phyloP scores from a whole-genome alignment of 768 basidiomycete genomes.

The Boletus subparvulus region DNA sequence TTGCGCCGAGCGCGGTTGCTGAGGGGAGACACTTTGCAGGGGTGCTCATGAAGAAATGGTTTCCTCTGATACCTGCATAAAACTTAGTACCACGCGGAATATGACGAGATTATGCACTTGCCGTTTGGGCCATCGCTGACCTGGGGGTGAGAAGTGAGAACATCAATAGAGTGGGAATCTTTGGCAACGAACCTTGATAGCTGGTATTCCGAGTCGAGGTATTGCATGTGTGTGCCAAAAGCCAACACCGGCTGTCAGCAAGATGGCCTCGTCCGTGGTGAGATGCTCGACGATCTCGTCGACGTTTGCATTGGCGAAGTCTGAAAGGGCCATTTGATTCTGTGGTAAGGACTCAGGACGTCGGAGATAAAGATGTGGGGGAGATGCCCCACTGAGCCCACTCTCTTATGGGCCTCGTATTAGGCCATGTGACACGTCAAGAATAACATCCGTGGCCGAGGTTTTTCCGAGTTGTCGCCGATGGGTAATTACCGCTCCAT shows the following conservation, averaged over 20 bases:
- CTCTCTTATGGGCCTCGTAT: slow-evolving; percentile 6
- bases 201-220: slow-evolving; percentile 66
- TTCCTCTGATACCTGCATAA: slow-evolving; percentile 53
- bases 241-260: slow-evolving; percentile 69
- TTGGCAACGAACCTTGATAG: slow-evolving; percentile 52
- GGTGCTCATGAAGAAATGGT: slow-evolving; percentile 78
- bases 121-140: slow-evolving; percentile 84
- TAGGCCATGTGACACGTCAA: slow-evolving; percentile 19
- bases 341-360: background rate
- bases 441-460: slow-evolving; percentile 6
- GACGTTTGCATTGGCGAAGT: slow-evolving; percentile 65
- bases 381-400: background rate
- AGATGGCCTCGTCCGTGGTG: slow-evolving; percentile 73
- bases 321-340: slow-evolving; percentile 58
- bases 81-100: background rate
- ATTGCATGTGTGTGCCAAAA: slow-evolving; percentile 75
- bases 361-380: slow-evolving; percentile 3
- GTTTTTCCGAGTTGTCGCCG: slow-evolving; percentile 8
- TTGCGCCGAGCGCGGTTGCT: slow-evolving; percentile 72
- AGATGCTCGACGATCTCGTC: slow-evolving; percentile 61
- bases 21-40: slow-evolving; percentile 79
- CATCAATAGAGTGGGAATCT: slow-evolving; percentile 1
- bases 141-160: slow-evolving; percentile 30
- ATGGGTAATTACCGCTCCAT: background rate
- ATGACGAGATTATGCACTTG: slow-evolving; percentile 19